Evolutionary conservation across 305 asterid genomes (phyloP), one percentile per base, ranked within the genome.

Genomic region (Ajuga reptans): DNA sequence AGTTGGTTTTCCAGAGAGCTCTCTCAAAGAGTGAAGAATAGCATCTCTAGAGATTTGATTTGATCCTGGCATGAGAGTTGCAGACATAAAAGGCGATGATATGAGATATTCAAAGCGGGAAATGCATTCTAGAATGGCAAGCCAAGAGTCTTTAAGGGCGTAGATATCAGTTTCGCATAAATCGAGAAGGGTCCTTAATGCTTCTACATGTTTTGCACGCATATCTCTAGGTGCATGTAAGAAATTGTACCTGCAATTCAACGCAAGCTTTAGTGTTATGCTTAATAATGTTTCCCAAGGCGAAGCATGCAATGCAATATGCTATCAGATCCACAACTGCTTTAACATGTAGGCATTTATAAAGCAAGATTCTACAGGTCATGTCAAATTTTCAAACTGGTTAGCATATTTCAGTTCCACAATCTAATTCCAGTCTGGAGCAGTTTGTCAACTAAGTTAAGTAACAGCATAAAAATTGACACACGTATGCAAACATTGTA

Each of bases 171-270:
- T 83, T 69, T 88, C 87, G 57, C 98, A 91, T 76, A 94, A 74
- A 67, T 75, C 73, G 79, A 94, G 84, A 60, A 94, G 87, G 64
- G 94, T 86, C 70, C 91, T 86, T 57, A 94, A 84, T 80, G 99
- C 98, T 84, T 94, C 99, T 49, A 91, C 87, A 78, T 94, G 87
- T 81, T 91, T 94, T 49, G 85, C 89, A 69, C 89, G 94, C 95
- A 94, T 89, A 78, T 94, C 99, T 85, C 80, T 89, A 69, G 99
- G 99, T n/a, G 93, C 96, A 63, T 94, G 99, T 34, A 94, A 81
- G 79, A 81, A 92, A 84, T 86, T 94, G 72, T 85, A 92, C 85
- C 99, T 91, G 95, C 80, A 82, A 56, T 42, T 37, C 72, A 78
- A 64, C 73, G 72, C 24, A 75, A 78, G 66, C 67, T 71, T 27